phyloP scores from a whole-genome alignment of 768 basidiomycete genomes.

The Candolleomyces efflorescens region DNA sequence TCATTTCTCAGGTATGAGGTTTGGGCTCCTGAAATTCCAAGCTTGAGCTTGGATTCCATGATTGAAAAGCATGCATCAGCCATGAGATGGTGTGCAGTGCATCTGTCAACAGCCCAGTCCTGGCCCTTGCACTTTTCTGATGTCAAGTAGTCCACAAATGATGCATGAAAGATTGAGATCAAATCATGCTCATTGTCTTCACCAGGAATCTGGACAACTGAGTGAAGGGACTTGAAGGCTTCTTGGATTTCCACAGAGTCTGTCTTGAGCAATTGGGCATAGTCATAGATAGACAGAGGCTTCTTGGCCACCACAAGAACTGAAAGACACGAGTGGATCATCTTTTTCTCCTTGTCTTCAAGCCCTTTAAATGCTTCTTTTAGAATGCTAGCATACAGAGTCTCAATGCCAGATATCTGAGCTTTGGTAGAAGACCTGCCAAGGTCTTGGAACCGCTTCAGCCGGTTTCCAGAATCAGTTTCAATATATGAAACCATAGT shows the following conservation, averaged over 20 bases:
- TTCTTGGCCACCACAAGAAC: neutral
- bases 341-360: neutral
- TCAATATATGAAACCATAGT: neutral
- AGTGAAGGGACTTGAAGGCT: neutral
- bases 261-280: neutral
- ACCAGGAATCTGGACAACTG: neutral
- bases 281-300: neutral
- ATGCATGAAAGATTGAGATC: conserved; percentile 1
- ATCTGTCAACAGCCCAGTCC: neutral
- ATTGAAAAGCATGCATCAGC: neutral
- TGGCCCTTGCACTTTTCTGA: neutral
- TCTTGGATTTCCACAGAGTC: neutral
- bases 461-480: neutral
- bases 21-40: neutral
- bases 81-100: neutral
- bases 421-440: neutral
- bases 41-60: neutral
- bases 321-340: neutral
- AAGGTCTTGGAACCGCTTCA: neutral
- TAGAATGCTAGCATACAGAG: neutral
- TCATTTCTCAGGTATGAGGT: neutral
- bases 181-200: neutral
- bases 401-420: neutral
- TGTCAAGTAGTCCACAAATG: conserved; percentile 1
- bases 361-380: neutral